Evolutionary conservation across 31 red algal species (phyloP).

Genomic region (Bonnemaisonia californica): DNA sequence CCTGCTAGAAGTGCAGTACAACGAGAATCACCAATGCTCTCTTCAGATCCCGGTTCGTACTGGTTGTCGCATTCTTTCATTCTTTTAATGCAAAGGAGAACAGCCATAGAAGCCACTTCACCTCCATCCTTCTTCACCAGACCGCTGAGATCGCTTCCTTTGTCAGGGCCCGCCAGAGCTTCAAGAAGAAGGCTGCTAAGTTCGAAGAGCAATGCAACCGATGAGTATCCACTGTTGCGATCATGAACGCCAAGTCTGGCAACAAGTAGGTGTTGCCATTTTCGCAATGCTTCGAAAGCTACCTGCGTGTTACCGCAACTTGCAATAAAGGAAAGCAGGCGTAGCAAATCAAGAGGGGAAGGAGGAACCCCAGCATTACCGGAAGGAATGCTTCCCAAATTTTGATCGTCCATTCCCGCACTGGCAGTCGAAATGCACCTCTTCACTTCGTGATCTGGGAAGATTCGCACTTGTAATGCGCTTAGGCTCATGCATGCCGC

Average conservation of each 20-base stretch:
- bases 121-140: slow-evolving; percentile 58
- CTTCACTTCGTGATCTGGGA: slow-evolving; percentile 57
- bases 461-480: slow-evolving; percentile 67
- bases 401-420: background rate
- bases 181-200: slow-evolving; percentile 45
- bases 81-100: slow-evolving; percentile 64
- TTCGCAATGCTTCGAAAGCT: slow-evolving; percentile 64
- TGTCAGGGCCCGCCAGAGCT: slow-evolving; percentile 42
- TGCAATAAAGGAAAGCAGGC: slow-evolving; percentile 34
- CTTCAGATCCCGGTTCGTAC: slow-evolving; percentile 30
- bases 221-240: slow-evolving; percentile 48
- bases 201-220: slow-evolving; percentile 57
- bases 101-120: slow-evolving; percentile 48
- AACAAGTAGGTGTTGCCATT: slow-evolving; percentile 65
- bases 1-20: slow-evolving; percentile 45
- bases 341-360: slow-evolving; percentile 56
- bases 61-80: slow-evolving; percentile 59
- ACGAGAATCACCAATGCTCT: slow-evolving; percentile 61
- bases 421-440: background rate
- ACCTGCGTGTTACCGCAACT: slow-evolving; percentile 45
- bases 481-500: slow-evolving; percentile 66
- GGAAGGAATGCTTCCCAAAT: background rate
- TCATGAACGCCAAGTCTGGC: slow-evolving; percentile 59
- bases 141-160: slow-evolving; percentile 24
- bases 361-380: slow-evolving; percentile 13